Evolutionary conservation across 345 rosid genomes (phyloP).

Genomic region (Dovyalis caffra): DNA sequence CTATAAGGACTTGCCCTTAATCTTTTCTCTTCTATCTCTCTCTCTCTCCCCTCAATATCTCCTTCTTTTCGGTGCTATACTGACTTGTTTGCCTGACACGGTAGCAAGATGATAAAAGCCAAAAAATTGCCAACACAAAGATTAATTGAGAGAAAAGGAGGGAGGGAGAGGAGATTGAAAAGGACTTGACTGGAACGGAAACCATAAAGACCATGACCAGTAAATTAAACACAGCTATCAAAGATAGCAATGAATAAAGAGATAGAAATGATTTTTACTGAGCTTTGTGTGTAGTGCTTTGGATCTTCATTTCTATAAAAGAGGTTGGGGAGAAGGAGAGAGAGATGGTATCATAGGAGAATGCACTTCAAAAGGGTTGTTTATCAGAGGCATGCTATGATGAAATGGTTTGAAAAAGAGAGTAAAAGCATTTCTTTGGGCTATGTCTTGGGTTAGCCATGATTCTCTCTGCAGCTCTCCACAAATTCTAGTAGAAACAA

Average conservation of each 20-base stretch:
- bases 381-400: slow-evolving; percentile 15
- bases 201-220: slow-evolving; percentile 35
- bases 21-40: neutral
- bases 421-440: slow-evolving; percentile 1
- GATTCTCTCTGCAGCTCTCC: slow-evolving; percentile 3
- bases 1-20: slow-evolving; percentile 25
- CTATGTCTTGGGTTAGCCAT: slow-evolving; percentile 3
- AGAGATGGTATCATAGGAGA: neutral
- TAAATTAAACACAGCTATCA: slow-evolving; percentile 24
- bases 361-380: slow-evolving; percentile 9
- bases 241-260: slow-evolving; percentile 39
- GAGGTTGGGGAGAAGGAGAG: neutral
- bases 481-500: slow-evolving; percentile 24
- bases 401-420: slow-evolving; percentile 15
- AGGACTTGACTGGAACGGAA: slow-evolving; percentile 54
- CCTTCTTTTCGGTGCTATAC: neutral
- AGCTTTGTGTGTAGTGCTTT: slow-evolving; percentile 20
- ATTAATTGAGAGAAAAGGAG: neutral
- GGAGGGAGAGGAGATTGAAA: slow-evolving; percentile 26
- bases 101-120: slow-evolving; percentile 25
- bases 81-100: slow-evolving; percentile 2
- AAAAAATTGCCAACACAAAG: slow-evolving; percentile 12
- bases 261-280: slow-evolving; percentile 24
- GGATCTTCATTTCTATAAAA: slow-evolving; percentile 13
- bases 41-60: neutral